Evolutionary conservation across 331 rosid genomes (phyloP).

Genomic region (Arachis monticola): DNA sequence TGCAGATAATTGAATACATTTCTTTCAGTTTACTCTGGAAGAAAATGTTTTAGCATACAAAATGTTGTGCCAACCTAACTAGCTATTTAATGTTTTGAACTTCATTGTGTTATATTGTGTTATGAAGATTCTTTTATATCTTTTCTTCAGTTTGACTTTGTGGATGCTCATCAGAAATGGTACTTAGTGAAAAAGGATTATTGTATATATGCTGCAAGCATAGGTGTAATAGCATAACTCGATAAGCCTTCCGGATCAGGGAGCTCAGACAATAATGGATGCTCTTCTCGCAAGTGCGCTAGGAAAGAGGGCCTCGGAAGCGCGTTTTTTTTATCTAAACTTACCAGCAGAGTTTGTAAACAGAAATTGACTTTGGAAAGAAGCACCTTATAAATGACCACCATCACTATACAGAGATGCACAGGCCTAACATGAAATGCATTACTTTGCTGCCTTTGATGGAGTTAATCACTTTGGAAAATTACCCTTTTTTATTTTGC

Average conservation of each 20-base stretch:
- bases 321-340: constrained; percentile 84
- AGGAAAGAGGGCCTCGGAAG: constrained; percentile 63
- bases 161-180: constrained; percentile 52
- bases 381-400: constrained; percentile 34
- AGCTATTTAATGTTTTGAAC: constrained; percentile 6
- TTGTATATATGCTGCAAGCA: constrained; percentile 57
- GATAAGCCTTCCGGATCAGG: constrained; percentile 76
- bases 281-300: constrained; percentile 83
- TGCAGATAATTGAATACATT: constrained; percentile 23
- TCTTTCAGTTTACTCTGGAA: constrained; percentile 7
- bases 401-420: constrained; percentile 46
- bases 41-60: constrained; percentile 4
- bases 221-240: constrained; percentile 66
- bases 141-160: constrained; percentile 44
- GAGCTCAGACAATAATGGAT: constrained; percentile 72
- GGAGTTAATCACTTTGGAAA: constrained; percentile 48
- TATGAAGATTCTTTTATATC: constrained; percentile 44
- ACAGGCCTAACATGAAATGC: constrained; percentile 66
- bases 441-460: constrained; percentile 49
- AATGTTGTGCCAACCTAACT: constrained; percentile 4
- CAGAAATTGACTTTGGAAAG: constrained; percentile 68
- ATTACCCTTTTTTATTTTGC: constrained; percentile 20
- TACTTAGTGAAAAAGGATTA: constrained; percentile 53
- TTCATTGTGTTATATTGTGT: constrained; percentile 26
- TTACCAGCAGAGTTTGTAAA: constrained; percentile 88